phyloP scores from a whole-genome alignment of 2,329 filamentous ascomycete species.

The Clarireedia monteithiana region DNA sequence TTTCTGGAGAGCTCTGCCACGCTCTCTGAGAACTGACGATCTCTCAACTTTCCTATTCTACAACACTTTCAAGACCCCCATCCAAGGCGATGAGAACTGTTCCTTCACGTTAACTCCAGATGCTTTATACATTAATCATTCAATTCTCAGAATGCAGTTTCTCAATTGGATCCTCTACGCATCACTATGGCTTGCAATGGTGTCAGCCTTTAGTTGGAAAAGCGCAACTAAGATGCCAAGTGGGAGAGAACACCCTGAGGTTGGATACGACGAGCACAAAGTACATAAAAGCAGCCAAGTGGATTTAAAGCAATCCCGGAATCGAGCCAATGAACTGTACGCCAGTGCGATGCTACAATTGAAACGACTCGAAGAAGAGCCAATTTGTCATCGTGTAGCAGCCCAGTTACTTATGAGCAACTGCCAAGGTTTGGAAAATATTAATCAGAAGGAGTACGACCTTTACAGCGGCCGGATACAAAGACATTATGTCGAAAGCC shows the following conservation, averaged over 20 bases:
- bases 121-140: background rate
- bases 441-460: constrained; percentile 23
- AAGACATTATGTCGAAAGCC: constrained; percentile 44
- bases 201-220: constrained; percentile 6
- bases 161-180: background rate
- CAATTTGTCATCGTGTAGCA: constrained; percentile 28
- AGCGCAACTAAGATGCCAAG: background rate
- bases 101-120: too few relatives aligned
- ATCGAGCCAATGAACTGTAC: constrained; percentile 24
- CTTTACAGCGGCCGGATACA: constrained; percentile 29
- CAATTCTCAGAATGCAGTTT: background rate
- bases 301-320: constrained; percentile 17
- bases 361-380: constrained; percentile 26
- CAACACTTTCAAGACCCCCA: too few relatives aligned
- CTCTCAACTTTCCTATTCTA: background rate
- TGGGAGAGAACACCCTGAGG: background rate
- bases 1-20: background rate
- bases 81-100: too few relatives aligned
- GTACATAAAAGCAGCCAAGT: constrained; percentile 6
- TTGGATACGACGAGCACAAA: background rate
- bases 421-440: constrained; percentile 25
- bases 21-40: background rate
- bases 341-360: constrained; percentile 28
- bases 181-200: background rate
- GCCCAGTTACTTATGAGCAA: constrained; percentile 29